phyloP scores from a whole-genome alignment of 2,329 filamentous ascomycete genomes.

The Aspergillus nomiae region DNA sequence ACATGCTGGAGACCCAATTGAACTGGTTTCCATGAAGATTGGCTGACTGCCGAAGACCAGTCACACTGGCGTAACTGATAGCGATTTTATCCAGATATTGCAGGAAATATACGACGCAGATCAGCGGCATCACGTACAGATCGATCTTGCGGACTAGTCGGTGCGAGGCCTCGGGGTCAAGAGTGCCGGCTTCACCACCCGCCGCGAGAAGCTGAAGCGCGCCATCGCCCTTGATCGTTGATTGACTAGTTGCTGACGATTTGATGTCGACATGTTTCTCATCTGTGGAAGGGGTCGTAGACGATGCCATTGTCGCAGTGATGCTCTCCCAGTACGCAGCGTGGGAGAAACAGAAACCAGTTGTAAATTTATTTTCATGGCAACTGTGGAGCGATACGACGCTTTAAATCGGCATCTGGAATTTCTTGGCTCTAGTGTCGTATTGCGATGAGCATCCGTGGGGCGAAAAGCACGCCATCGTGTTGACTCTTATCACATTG shows the following conservation, averaged over 20 bases:
- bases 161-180: slow-evolving; percentile 12
- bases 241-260: background rate
- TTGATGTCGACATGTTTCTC: slow-evolving; percentile 15
- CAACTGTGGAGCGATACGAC: background rate
- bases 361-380: background rate
- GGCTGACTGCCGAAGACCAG: slow-evolving; percentile 30
- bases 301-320: background rate
- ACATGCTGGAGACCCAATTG: slow-evolving; percentile 44
- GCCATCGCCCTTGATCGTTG: slow-evolving; percentile 2
- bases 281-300: background rate
- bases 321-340: background rate
- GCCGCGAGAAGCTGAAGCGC: slow-evolving; percentile 6
- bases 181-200: background rate
- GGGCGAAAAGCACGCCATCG: slow-evolving; percentile 1
- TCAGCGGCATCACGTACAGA: slow-evolving; percentile 31
- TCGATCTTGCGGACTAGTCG: slow-evolving; percentile 32
- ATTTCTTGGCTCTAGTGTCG: background rate
- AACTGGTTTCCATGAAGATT: slow-evolving; percentile 46
- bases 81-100: slow-evolving; percentile 32
- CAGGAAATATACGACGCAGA: slow-evolving; percentile 35
- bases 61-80: slow-evolving; percentile 30
- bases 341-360: background rate
- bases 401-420: background rate
- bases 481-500: background rate
- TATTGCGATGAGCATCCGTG: background rate